These are phyloP conservation scores for Berberis vulgaris DNA, from an alignment of 164 flowering plant genomes.

Conservation along the genomic window DNA sequence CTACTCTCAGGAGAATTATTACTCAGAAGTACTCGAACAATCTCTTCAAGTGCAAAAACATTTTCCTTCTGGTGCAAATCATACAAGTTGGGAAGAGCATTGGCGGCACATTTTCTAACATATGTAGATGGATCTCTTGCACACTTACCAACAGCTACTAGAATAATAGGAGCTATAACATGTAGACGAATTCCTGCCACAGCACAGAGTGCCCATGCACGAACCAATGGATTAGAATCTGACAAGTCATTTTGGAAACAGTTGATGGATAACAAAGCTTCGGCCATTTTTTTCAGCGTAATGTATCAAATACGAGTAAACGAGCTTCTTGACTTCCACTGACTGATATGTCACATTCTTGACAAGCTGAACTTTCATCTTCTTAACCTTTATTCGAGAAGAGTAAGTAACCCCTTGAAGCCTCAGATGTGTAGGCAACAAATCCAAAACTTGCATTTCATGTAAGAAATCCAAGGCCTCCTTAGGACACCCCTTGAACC, in stretches of 20 bases:
- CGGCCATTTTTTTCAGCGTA: constrained; percentile 99
- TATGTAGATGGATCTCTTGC: constrained; percentile 93
- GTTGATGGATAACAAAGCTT: constrained; percentile 91
- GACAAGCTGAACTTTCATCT: constrained; percentile 49
- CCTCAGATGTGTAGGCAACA: no score
- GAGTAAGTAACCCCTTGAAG: no score
- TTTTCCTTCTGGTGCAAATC: constrained; percentile 82
- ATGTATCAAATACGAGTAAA: constrained; percentile 86
- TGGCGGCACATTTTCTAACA: constrained; percentile 97
- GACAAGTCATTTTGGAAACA: constrained; percentile 95
- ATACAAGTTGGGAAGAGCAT: constrained; percentile 88
- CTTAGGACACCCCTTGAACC: no score
- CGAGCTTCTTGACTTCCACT: constrained; percentile 95
- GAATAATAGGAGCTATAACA: constrained; percentile 78
- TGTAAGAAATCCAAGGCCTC: no score
- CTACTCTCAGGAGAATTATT: constrained; percentile 90
- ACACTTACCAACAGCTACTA: constrained; percentile 79
- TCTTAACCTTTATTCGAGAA: no score
- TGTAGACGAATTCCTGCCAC: constrained; percentile 97
- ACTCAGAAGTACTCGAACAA: constrained; percentile 62
- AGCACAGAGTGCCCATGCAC: constrained; percentile 99
- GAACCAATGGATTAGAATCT: constrained; percentile 89
- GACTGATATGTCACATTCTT: constrained; percentile 91
- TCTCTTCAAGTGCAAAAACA: constrained; percentile 66
- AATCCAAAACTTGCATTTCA: no score